phyloP scores from a whole-genome alignment of 768 basidiomycete species.

The Calocybe cyanea region DNA sequence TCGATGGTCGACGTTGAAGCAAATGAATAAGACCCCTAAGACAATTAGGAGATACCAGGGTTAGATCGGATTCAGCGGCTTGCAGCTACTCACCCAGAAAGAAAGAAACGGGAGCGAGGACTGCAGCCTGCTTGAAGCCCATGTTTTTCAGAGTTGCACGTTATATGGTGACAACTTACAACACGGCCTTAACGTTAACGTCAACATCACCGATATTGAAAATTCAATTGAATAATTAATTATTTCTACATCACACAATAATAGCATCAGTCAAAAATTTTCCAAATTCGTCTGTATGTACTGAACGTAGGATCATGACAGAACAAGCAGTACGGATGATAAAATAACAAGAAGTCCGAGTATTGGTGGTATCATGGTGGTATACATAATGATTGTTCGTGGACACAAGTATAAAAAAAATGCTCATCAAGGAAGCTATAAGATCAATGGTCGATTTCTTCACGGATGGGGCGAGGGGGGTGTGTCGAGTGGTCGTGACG shows the following conservation, averaged over 20 bases:
- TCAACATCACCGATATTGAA: too few species aligned
- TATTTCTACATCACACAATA: not conserved
- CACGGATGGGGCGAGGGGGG: conserved; percentile 19
- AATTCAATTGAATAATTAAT: too few species aligned
- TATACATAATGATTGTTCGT: conserved; percentile 12
- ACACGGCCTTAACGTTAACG: too few species aligned
- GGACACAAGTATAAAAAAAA: conserved; percentile 9
- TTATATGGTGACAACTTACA: not conserved
- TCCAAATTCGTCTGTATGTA: not conserved
- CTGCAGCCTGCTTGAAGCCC: conserved; percentile 89
- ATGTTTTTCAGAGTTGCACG: conserved; percentile 33
- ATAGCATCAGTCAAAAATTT: not conserved
- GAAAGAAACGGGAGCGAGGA: conserved; percentile 84
- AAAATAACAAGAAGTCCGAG: conserved; percentile 8
- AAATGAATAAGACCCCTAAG: conserved; percentile 77
- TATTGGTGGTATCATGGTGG: conserved; percentile 14
- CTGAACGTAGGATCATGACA: conserved; percentile 6
- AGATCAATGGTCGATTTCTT: conserved; percentile 14
- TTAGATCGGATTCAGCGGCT: conserved; percentile 11
- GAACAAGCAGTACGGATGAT: conserved; percentile 13
- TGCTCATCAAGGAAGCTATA: conserved; percentile 2
- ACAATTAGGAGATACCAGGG: conserved; percentile 1
- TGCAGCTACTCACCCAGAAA: conserved; percentile 63
- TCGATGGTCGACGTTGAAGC: conserved; percentile 84
- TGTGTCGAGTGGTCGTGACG: conserved; percentile 27